Conservation (phyloP, 2,329 filamentous ascomycete genomes). For the Beauveria bassiana region DNA sequence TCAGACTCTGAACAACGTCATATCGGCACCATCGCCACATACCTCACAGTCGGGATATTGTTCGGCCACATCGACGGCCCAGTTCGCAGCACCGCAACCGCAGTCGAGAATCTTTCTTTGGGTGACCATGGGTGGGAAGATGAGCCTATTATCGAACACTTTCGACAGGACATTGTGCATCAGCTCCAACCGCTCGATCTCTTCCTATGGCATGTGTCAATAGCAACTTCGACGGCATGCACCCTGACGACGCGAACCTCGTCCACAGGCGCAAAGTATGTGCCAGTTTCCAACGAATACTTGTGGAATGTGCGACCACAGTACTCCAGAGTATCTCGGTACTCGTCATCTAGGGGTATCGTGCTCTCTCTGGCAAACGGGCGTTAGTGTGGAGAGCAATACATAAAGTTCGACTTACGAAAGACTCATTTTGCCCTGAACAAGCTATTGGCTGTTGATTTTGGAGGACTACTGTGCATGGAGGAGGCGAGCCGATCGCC, state of each 20-base stretch:
- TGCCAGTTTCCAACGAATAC: conserved; percentile 55
- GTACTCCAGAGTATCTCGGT: conserved; percentile 50
- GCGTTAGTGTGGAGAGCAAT: neutral
- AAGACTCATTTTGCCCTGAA: neutral
- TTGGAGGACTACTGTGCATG: neutral
- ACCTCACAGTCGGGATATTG: conserved; percentile 59
- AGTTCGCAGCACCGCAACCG: conserved; percentile 63
- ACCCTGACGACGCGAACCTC: conserved; percentile 44
- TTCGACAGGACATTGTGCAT: conserved; percentile 55
- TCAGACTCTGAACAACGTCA: neutral
- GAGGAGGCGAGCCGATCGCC: neutral
- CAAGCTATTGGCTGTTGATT: neutral
- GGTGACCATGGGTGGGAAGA: conserved; percentile 59
- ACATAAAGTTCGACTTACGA: neutral
- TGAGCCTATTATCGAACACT: conserved; percentile 58
- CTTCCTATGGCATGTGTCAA: conserved; percentile 42
- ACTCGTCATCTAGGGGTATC: conserved; percentile 48
- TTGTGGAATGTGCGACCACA: conserved; percentile 60
- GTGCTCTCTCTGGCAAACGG: conserved; percentile 36
- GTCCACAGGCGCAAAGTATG: conserved; percentile 63
- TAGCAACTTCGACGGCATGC: conserved; percentile 9
- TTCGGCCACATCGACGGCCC: conserved; percentile 62
- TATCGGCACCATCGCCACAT: conserved; percentile 17
- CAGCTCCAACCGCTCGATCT: conserved; percentile 55
- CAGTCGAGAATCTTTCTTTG: conserved; percentile 60